Evolutionary conservation across 371 early-diverging fungal species (phyloP).

Genomic region (Syncephalastrum sp.): DNA sequence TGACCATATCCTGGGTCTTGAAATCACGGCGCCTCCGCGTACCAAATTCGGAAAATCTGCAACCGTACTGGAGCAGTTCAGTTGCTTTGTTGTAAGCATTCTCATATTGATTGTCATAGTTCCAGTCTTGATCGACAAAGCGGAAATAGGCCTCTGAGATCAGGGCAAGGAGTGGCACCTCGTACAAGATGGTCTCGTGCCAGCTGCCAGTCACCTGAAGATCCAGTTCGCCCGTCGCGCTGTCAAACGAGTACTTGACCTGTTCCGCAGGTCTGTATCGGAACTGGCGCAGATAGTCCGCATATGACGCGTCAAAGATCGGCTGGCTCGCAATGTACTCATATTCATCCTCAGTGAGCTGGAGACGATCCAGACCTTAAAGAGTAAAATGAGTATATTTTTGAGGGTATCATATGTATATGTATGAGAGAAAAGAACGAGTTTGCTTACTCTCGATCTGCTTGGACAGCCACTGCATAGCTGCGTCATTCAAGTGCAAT

Average conservation of each 20-base stretch:
- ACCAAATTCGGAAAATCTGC: slow-evolving; percentile 79
- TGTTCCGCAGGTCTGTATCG: slow-evolving; percentile 62
- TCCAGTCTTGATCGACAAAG: slow-evolving; percentile 73
- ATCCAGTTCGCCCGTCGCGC: slow-evolving; percentile 33
- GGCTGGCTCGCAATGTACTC: slow-evolving; percentile 51
- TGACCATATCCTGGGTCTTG: slow-evolving; percentile 66
- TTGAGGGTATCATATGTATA: neutral
- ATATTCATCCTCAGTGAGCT: slow-evolving; percentile 51
- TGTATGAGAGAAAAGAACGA: slow-evolving; percentile 1
- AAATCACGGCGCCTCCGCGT: slow-evolving; percentile 73
- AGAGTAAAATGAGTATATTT: too few species aligned
- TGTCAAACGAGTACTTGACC: slow-evolving; percentile 40
- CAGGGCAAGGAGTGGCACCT: slow-evolving; percentile 70
- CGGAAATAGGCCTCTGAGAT: slow-evolving; percentile 72
- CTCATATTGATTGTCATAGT: slow-evolving; percentile 61
- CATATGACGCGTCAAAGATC: slow-evolving; percentile 55
- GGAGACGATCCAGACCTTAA: slow-evolving; percentile 39
- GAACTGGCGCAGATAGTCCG: slow-evolving; percentile 57
- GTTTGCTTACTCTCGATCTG: slow-evolving; percentile 43
- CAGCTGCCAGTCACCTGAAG: slow-evolving; percentile 62
- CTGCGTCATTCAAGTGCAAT: slow-evolving; percentile 36
- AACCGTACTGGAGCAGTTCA: slow-evolving; percentile 52
- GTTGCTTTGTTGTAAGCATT: slow-evolving; percentile 50
- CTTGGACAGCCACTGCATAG: slow-evolving; percentile 48
- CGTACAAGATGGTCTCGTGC: slow-evolving; percentile 77